Evolutionary conservation across 192 early-diverging fungal species (phyloP).

Genomic region (Gamsiella multidivaricata): DNA sequence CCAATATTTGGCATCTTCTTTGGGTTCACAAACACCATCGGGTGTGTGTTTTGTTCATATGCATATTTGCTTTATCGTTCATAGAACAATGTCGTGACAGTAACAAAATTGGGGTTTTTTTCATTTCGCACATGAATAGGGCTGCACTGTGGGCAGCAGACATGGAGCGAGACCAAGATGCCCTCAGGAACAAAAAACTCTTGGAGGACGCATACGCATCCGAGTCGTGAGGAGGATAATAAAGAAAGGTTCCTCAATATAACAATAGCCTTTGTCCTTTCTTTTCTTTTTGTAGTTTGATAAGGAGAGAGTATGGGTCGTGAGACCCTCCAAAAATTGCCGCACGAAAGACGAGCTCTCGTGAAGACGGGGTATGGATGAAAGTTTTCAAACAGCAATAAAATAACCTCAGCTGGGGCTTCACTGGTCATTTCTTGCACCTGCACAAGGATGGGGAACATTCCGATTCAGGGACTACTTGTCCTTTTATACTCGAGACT

Average conservation of each 20-base stretch:
- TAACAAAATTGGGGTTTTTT: too few species aligned
- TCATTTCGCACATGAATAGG: too few species aligned
- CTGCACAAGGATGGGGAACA: slow-evolving; percentile 50
- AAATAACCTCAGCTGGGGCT: slow-evolving; percentile 54
- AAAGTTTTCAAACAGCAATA: slow-evolving; percentile 56
- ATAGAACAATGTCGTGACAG: not conserved
- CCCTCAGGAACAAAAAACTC: slow-evolving; percentile 18
- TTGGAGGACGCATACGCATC: slow-evolving; percentile 6
- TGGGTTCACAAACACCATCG: slow-evolving; percentile 39
- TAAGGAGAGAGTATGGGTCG: slow-evolving; percentile 10
- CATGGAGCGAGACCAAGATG: slow-evolving; percentile 22
- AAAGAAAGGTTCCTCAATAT: too few species aligned
- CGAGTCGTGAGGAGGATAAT: not conserved
- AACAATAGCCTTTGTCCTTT: not conserved
- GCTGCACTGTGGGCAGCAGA: slow-evolving; percentile 36
- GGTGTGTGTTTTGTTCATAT: slow-evolving; percentile 1
- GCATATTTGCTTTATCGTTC: not conserved
- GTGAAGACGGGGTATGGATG: slow-evolving; percentile 50
- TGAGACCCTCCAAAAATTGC: slow-evolving; percentile 50
- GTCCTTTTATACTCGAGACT: not conserved
- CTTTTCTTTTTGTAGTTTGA: not conserved
- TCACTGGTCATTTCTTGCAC: slow-evolving; percentile 56
- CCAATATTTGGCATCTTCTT: slow-evolving; percentile 35
- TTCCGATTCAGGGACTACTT: not conserved
- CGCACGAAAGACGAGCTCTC: slow-evolving; percentile 18